These are phyloP conservation scores for Metschnikowia drakensbergensis DNA, from an alignment of 805 yeast species.

Conservation along the genomic window DNA sequence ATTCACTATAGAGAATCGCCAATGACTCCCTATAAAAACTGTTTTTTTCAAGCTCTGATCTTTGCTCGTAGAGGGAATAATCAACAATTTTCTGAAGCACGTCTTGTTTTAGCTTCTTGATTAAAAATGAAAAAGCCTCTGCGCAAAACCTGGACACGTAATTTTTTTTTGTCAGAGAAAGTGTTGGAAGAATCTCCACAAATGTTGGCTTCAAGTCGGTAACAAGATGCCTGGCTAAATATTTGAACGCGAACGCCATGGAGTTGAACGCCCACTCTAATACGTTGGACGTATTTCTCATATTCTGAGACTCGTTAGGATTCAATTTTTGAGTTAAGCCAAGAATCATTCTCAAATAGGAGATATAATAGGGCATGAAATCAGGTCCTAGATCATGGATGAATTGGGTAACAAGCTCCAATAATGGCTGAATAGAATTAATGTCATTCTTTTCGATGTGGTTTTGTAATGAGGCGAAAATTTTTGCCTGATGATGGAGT, in stretches of 20 bases:
- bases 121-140: conserved; percentile 80
- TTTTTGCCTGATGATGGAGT: conserved; percentile 60
- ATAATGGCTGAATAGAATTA: conserved; percentile 70
- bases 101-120: conserved; percentile 59
- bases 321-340: conserved; percentile 38
- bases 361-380: conserved; percentile 65
- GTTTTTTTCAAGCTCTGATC: conserved; percentile 30
- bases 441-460: conserved; percentile 57
- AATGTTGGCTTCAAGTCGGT: conserved; percentile 69
- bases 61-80: conserved; percentile 36
- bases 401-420: conserved; percentile 77
- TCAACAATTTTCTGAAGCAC: conserved; percentile 46
- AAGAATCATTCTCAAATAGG: conserved; percentile 49
- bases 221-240: conserved; percentile 62
- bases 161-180: conserved; percentile 54
- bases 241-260: conserved; percentile 85
- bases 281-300: conserved; percentile 52
- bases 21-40: conserved; percentile 55
- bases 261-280: conserved; percentile 84
- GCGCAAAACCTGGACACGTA: conserved; percentile 80
- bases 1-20: conserved; percentile 61
- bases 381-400: conserved; percentile 92
- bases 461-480: conserved; percentile 47
- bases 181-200: conserved; percentile 55
- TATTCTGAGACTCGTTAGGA: conserved; percentile 49